Evolutionary conservation across 2,329 filamentous ascomycete species (phyloP).

Genomic region (Ophiostoma perfectum): DNA sequence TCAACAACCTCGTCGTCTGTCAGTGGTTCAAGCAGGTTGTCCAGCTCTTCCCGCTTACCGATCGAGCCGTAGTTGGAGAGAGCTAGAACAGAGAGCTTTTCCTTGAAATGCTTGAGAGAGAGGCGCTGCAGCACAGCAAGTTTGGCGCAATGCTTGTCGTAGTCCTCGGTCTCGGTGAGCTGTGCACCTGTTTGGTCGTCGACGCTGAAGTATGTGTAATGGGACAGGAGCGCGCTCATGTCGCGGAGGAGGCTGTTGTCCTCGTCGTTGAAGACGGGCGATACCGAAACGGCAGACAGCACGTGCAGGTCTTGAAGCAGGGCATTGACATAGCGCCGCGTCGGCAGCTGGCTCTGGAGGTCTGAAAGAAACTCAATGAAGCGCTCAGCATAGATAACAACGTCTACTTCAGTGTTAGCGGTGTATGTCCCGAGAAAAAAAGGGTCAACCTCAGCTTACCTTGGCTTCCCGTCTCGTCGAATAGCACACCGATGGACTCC

Average conservation of each 20-base stretch:
- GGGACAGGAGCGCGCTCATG: constrained; percentile 70
- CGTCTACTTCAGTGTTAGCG: constrained; percentile 39
- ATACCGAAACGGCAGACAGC: constrained; percentile 69
- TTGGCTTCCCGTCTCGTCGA: constrained; percentile 40
- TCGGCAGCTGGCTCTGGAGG: constrained; percentile 87
- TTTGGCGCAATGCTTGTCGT: constrained; percentile 70
- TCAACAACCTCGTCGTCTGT: constrained; percentile 67
- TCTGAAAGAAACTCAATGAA: constrained; percentile 88
- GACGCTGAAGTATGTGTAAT: constrained; percentile 84
- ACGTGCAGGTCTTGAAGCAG: constrained; percentile 81
- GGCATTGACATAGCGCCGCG: constrained; percentile 86
- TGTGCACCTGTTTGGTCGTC: constrained; percentile 85
- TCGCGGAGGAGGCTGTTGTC: constrained; percentile 74
- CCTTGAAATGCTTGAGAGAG: constrained; percentile 74
- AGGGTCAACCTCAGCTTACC: too few relatives aligned
- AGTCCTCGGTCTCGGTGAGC: constrained; percentile 64
- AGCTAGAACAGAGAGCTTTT: constrained; percentile 85
- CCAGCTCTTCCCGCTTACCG: constrained; percentile 71
- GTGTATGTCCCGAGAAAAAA: too few relatives aligned
- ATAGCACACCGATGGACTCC: constrained; percentile 72
- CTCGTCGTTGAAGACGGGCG: constrained; percentile 69
- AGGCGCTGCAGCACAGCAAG: constrained; percentile 75
- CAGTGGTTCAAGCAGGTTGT: constrained; percentile 66
- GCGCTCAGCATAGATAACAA: constrained; percentile 80
- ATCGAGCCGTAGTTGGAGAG: constrained; percentile 90